phyloP scores from a whole-genome alignment of 495 filamentous ascomycete species.

The Penicillium tannophilum region DNA sequence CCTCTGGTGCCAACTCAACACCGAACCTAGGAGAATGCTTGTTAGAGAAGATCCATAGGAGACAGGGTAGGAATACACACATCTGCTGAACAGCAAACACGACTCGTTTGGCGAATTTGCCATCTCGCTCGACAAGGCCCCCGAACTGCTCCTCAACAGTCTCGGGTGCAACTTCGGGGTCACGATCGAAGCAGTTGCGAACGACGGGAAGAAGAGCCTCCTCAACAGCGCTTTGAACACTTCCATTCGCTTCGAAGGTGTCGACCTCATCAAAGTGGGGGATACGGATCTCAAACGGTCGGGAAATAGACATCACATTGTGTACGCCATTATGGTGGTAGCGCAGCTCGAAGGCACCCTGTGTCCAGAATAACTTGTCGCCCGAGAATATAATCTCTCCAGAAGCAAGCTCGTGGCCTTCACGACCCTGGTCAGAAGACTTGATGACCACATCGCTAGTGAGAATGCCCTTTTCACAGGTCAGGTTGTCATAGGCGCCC shows the following conservation, averaged over 20 bases:
- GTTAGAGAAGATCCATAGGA: conserved; percentile 13
- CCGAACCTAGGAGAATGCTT: conserved; percentile 64
- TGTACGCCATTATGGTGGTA: conserved; percentile 96
- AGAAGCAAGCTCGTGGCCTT: conserved; percentile 39
- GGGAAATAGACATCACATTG: conserved; percentile 93
- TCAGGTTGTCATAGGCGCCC: conserved; percentile 74
- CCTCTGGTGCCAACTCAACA: conserved; percentile 89
- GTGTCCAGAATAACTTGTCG: conserved; percentile 96
- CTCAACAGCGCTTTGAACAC: conserved; percentile 65
- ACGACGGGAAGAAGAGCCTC: conserved; percentile 77
- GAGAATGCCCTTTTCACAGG: conserved; percentile 78
- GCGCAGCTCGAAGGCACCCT: conserved; percentile 92
- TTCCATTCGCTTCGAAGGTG: conserved; percentile 52
- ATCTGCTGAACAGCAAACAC: conserved; percentile 95
- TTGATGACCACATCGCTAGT: conserved; percentile 60
- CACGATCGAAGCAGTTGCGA: conserved; percentile 86
- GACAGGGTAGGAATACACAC: conserved; percentile 40
- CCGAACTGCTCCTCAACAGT: conserved; percentile 83
- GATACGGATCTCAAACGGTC: conserved; percentile 89
- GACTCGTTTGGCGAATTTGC: conserved; percentile 84
- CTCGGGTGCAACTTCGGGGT: conserved; percentile 87
- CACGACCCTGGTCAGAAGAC: conserved; percentile 46
- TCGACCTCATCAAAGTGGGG: conserved; percentile 71
- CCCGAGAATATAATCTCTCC: conserved; percentile 89
- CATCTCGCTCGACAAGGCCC: conserved; percentile 75